Percentiles rank a stretch among this genome's conserved stretches.
phyloP scores from a whole-genome alignment of 2,329 filamentous ascomycete genomes.

The Epichloe uncinata region DNA sequence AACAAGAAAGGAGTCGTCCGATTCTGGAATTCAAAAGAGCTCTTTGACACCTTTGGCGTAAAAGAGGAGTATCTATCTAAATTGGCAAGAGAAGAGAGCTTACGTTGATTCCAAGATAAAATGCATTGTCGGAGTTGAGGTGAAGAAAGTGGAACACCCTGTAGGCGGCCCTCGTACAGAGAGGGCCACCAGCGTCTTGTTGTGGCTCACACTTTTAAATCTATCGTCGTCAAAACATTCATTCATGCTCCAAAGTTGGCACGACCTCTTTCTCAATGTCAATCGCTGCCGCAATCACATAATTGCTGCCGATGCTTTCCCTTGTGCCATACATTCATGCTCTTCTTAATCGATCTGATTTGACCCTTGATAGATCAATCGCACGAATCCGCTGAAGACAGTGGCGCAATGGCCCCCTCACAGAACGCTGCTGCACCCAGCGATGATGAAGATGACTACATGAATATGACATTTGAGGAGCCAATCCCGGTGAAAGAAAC shows the following conservation, averaged over 20 bases:
- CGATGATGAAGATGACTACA: conserved; percentile 70
- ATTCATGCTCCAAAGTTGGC: neutral
- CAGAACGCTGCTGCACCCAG: conserved; percentile 6
- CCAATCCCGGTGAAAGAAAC: conserved; percentile 39
- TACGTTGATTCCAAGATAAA: neutral
- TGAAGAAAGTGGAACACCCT: neutral
- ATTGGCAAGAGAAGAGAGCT: too few species aligned
- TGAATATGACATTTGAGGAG: conserved; percentile 85
- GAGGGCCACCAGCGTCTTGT: conserved; percentile 4
- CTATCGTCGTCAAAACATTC: neutral
- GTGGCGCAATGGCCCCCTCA: neutral
- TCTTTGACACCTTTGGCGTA: too few species aligned
- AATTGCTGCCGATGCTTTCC: neutral
- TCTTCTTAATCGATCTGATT: neutral
- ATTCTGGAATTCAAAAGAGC: too few species aligned
- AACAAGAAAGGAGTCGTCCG: too few species aligned
- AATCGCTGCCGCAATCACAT: neutral
- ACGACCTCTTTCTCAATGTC: neutral
- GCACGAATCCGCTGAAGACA: neutral
- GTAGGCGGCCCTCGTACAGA: neutral
- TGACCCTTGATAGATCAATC: neutral
- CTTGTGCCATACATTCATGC: neutral
- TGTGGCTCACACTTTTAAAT: neutral
- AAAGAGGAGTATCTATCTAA: too few species aligned
- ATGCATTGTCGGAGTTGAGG: neutral